Percentiles rank a stretch among this genome's conserved stretches.
Evolutionary conservation across 2,329 filamentous ascomycete species (phyloP).

Genomic region (Trichoderma citrinoviride): DNA sequence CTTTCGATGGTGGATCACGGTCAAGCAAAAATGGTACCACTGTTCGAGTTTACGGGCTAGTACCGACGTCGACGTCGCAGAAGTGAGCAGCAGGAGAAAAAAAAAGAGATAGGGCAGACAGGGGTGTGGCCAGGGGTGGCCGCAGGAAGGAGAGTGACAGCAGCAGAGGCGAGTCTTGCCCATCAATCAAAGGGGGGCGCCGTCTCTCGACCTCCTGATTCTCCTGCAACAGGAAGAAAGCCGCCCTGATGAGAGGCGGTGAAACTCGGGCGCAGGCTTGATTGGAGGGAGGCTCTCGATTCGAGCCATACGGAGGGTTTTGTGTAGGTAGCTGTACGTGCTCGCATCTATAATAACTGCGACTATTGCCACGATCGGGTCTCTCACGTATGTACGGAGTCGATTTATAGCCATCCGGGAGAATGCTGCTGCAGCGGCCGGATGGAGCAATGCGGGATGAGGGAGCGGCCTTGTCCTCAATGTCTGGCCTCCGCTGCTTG

Average conservation of each 20-base stretch:
- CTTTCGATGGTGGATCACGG: slow-evolving; percentile 4
- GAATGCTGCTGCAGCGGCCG: slow-evolving; percentile 5
- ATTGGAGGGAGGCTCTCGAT: slow-evolving; percentile 4
- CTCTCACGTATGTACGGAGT: neutral
- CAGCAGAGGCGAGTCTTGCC: neutral
- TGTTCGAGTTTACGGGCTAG: neutral
- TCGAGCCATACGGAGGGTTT: slow-evolving; percentile 5
- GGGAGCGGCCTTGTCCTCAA: neutral
- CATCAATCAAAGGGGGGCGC: slow-evolving; percentile 16
- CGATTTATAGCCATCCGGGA: slow-evolving; percentile 1
- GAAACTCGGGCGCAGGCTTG: slow-evolving; percentile 16
- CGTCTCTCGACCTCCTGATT: slow-evolving; percentile 15
- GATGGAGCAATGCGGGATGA: slow-evolving; percentile 9
- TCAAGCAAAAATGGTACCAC: neutral
- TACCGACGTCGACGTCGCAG: slow-evolving; percentile 12
- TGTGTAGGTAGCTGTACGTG: no score
- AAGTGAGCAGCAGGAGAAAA: neutral
- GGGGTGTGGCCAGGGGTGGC: slow-evolving; percentile 2
- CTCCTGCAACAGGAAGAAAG: slow-evolving; percentile 17
- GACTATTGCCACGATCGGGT: no score
- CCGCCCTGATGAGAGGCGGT: slow-evolving; percentile 22
- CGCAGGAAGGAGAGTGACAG: neutral
- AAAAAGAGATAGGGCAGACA: neutral
- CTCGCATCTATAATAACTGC: neutral
- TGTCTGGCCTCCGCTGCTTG: slow-evolving; percentile 12